These are phyloP conservation scores for Solanum rostratum DNA, from an alignment of 257 asterid genomes.

Conservation along the genomic window DNA sequence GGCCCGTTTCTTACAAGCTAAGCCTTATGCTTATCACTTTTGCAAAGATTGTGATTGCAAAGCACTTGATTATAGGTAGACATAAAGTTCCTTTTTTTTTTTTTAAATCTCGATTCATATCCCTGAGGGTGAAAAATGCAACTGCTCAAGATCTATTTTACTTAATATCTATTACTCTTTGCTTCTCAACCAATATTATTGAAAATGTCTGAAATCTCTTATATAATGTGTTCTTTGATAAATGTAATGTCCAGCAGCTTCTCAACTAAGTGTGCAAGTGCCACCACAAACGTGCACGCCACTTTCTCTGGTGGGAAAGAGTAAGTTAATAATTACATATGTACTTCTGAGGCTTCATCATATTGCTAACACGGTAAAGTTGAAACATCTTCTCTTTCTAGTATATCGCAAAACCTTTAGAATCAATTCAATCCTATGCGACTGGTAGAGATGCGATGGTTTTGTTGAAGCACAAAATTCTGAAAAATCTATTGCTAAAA, in stretches of 20 bases:
- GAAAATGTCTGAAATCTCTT: too few species aligned
- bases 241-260: too few species aligned
- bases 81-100: background rate
- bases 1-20: constrained; percentile 76
- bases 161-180: background rate
- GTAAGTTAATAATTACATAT: constrained; percentile 11
- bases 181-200: constrained; percentile 7
- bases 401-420: constrained; percentile 64
- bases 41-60: constrained; percentile 93
- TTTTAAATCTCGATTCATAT: background rate
- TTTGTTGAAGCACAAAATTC: constrained; percentile 61
- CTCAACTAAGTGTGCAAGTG: too few species aligned
- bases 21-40: constrained; percentile 74
- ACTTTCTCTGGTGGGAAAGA: too few species aligned
- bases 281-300: too few species aligned
- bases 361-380: background rate
- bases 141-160: background rate
- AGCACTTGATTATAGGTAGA: constrained; percentile 53
- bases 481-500: too few species aligned
- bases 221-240: too few species aligned
- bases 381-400: constrained; percentile 9
- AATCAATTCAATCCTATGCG: constrained; percentile 26
- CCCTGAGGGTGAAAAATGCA: background rate
- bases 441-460: constrained; percentile 62
- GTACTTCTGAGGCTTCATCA: background rate